These are phyloP conservation scores for Sporobolomyces pararoseus DNA, from an alignment of 768 basidiomycete genomes.

Conservation along the genomic window DNA sequence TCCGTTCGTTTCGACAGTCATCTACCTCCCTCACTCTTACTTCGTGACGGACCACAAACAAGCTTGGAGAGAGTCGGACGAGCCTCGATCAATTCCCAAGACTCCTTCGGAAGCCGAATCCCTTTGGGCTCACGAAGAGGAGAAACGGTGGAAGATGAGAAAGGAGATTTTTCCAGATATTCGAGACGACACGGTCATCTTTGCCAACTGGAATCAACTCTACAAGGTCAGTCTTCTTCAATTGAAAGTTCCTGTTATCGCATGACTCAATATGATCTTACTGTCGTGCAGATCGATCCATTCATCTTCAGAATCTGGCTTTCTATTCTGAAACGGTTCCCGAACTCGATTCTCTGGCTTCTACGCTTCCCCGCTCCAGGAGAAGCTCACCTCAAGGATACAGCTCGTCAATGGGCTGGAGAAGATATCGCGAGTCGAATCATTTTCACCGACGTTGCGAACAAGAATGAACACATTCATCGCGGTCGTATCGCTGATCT, in stretches of 20 bases:
- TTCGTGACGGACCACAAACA: constrained; percentile 58
- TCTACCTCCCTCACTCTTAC: constrained; percentile 45
- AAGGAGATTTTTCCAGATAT: constrained; percentile 54
- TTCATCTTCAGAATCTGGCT: constrained; percentile 56
- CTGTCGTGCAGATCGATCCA: constrained; percentile 34
- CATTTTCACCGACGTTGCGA: constrained; percentile 56
- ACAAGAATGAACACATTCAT: constrained; percentile 54
- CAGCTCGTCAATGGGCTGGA: constrained; percentile 55
- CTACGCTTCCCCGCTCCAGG: constrained; percentile 57
- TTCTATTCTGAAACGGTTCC: constrained; percentile 53
- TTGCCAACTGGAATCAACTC: constrained; percentile 60
- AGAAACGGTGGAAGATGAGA: constrained; percentile 51
- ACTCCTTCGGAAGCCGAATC: constrained; percentile 29
- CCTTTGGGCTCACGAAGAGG: constrained; percentile 53
- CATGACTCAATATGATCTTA: constrained; percentile 19
- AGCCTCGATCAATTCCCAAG: constrained; percentile 36
- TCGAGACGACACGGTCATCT: constrained; percentile 53
- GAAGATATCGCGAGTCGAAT: constrained; percentile 55
- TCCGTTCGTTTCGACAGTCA: constrained; percentile 21
- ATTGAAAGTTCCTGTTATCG: constrained; percentile 30
- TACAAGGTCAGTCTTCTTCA: constrained; percentile 51
- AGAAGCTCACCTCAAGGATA: constrained; percentile 54
- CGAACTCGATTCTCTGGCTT: constrained; percentile 57
- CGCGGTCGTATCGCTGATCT: constrained; percentile 56
- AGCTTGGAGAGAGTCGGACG: constrained; percentile 49